Evolutionary conservation across 176 grass and related monocot genomes (phyloP).

Genomic region (Alopecurus myosuroides): DNA sequence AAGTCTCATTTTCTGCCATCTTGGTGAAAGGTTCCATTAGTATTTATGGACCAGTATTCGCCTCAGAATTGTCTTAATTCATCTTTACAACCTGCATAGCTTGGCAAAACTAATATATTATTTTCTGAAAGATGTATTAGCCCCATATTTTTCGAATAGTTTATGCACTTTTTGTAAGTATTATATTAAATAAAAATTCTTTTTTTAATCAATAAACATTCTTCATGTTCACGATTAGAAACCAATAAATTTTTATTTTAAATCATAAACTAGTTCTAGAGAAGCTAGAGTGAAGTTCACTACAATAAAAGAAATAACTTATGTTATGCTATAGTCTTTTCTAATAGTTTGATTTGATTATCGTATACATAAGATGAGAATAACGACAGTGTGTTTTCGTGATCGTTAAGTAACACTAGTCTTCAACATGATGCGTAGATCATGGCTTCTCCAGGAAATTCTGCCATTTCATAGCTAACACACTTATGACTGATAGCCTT

Average conservation of each 20-base stretch:
- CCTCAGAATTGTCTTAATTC: slow-evolving; percentile 9
- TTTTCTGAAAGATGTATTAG: slow-evolving; percentile 1
- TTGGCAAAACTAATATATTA: background rate
- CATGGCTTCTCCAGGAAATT: background rate
- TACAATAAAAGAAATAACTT: background rate
- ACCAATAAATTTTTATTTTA: background rate
- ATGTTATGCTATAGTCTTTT: background rate
- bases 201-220: no score
- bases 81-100: slow-evolving; percentile 14
- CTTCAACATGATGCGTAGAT: background rate
- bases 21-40: slow-evolving; percentile 9
- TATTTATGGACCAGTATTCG: slow-evolving; percentile 20
- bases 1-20: slow-evolving; percentile 60
- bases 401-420: slow-evolving; percentile 1
- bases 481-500: background rate
- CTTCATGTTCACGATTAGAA: background rate
- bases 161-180: background rate
- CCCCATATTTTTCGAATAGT: background rate
- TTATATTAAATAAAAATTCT: background rate
- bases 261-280: background rate
- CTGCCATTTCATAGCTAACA: background rate
- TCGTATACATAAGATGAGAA: background rate
- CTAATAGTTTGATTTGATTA: background rate
- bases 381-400: background rate
- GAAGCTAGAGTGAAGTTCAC: background rate